These are phyloP conservation scores for Dillenia suffruticosa DNA, from an alignment of 164 flowering plant genomes.

Conservation along the genomic window DNA sequence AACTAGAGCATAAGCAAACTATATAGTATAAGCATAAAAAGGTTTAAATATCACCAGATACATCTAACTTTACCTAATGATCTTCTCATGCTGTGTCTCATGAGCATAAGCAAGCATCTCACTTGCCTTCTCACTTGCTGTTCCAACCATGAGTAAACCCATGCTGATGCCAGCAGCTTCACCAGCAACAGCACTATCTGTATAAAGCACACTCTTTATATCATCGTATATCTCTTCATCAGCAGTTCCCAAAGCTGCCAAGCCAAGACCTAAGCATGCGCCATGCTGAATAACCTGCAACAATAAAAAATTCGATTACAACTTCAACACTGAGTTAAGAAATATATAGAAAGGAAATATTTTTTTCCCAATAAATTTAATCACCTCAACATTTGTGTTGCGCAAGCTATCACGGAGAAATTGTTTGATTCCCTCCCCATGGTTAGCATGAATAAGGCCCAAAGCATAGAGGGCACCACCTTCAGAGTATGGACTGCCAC, in stretches of 20 bases:
- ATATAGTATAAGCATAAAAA: background rate
- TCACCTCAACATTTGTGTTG: conserved; percentile 82
- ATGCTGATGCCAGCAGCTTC: conserved; percentile 95
- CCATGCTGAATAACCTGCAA: conserved; percentile 94
- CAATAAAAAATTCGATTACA: background rate
- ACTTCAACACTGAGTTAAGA: background rate
- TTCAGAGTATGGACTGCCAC: conserved; percentile 92
- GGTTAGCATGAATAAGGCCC: conserved; percentile 93
- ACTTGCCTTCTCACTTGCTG: conserved; percentile 84
- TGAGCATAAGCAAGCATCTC: conserved; percentile 97
- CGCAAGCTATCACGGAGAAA: conserved; percentile 86
- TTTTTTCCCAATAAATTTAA: background rate
- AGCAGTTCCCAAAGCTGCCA: conserved; percentile 89
- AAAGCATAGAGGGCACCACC: conserved; percentile 95
- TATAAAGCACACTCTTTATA: conserved; percentile 69
- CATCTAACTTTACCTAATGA: conserved; percentile 54
- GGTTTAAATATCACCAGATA: background rate
- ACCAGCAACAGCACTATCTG: conserved; percentile 96
- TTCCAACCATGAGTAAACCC: conserved; percentile 94
- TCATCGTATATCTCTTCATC: conserved; percentile 93
- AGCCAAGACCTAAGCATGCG: conserved; percentile 91
- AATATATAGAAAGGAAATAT: background rate
- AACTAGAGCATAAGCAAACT: background rate
- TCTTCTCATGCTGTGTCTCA: conserved; percentile 95
- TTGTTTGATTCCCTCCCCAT: conserved; percentile 93